Percentiles rank a stretch among this genome's conserved stretches.
These are phyloP conservation scores for Trichosporon ovoides DNA, from an alignment of 1,284 basidiomycete genomes.

Conservation along the genomic window DNA sequence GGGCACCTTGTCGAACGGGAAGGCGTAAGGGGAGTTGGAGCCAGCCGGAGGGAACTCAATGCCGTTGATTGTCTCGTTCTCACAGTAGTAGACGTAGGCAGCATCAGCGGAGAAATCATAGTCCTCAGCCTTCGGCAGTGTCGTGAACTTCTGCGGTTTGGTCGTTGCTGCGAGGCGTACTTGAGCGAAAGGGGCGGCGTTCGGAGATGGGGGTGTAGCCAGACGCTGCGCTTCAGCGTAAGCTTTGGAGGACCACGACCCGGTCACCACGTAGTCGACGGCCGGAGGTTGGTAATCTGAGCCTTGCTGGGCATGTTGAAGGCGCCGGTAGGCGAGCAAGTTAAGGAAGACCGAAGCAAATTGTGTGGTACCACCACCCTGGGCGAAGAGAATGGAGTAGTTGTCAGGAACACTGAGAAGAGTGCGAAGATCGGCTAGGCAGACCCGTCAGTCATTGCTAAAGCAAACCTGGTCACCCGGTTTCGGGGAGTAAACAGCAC, in stretches of 20 bases:
- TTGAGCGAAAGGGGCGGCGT: conserved; percentile 47
- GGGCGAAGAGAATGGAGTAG: conserved; percentile 83
- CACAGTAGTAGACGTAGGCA: conserved; percentile 95
- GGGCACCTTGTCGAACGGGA: conserved; percentile 74
- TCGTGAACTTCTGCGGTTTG: conserved; percentile 69
- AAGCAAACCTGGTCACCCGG: not conserved
- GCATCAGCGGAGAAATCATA: conserved; percentile 71
- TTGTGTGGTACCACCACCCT: conserved; percentile 84
- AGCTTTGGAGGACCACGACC: conserved; percentile 85
- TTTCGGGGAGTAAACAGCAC: conserved; percentile 12
- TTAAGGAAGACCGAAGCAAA: conserved; percentile 87
- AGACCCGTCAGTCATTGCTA: not conserved
- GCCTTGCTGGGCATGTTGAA: conserved; percentile 58
- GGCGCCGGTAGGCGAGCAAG: conserved; percentile 57
- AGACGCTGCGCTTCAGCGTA: conserved; percentile 68
- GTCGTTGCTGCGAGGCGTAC: conserved; percentile 66
- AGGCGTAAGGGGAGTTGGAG: conserved; percentile 70
- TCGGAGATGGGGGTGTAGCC: conserved; percentile 50
- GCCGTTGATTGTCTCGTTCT: conserved; percentile 98
- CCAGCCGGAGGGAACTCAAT: conserved; percentile 70
- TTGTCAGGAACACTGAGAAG: conserved; percentile 74
- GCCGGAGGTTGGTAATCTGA: conserved; percentile 39
- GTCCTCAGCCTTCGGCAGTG: conserved; percentile 65
- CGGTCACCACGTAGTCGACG: conserved; percentile 84
- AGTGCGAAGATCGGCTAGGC: conserved; percentile 57